These are phyloP conservation scores for Drechslerella stenobrocha DNA, from an alignment of 2,329 filamentous ascomycete genomes.

Conservation along the genomic window DNA sequence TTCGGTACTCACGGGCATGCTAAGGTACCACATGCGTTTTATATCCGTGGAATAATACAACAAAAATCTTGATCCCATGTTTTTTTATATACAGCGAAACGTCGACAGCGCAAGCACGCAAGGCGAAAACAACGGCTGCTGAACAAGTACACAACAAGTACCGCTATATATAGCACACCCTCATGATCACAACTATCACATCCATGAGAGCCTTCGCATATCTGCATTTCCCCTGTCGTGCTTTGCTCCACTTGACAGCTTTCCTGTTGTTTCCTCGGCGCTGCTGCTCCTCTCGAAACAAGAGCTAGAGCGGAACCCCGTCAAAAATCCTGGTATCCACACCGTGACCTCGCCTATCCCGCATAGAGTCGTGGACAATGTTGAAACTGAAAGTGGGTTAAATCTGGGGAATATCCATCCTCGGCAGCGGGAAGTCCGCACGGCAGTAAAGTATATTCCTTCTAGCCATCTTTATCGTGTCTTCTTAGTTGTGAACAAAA, in stretches of 20 bases:
- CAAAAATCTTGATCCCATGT: neutral
- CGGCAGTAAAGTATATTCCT: conserved; percentile 12
- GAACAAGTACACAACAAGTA: conserved; percentile 5
- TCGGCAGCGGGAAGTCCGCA: conserved; percentile 42
- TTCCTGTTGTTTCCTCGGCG: conserved; percentile 4
- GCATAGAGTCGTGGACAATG: conserved; percentile 31
- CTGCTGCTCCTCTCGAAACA: neutral
- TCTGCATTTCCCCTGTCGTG: conserved; percentile 1
- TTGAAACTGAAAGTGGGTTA: conserved; percentile 33
- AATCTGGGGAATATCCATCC: conserved; percentile 47
- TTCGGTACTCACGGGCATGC: neutral
- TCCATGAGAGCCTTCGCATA: neutral
- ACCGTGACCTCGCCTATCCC: conserved; percentile 7
- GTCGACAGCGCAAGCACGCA: neutral
- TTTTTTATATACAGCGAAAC: neutral
- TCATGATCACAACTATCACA: neutral
- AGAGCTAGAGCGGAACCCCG: conserved; percentile 16
- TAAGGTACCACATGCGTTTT: neutral
- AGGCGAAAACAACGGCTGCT: neutral
- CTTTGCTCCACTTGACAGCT: conserved; percentile 1
- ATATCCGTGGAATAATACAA: neutral
- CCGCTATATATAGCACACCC: conserved; percentile 3
- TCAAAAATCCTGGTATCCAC: conserved; percentile 12
- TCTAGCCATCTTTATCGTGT: neutral
- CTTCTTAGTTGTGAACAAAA: conserved; percentile 10